A percentile compares a stretch with the other conserved stretches of the same genome.
Evolutionary conservation across 306 rosid species (phyloP).

Genomic region (Echinosophora koreensis): DNA sequence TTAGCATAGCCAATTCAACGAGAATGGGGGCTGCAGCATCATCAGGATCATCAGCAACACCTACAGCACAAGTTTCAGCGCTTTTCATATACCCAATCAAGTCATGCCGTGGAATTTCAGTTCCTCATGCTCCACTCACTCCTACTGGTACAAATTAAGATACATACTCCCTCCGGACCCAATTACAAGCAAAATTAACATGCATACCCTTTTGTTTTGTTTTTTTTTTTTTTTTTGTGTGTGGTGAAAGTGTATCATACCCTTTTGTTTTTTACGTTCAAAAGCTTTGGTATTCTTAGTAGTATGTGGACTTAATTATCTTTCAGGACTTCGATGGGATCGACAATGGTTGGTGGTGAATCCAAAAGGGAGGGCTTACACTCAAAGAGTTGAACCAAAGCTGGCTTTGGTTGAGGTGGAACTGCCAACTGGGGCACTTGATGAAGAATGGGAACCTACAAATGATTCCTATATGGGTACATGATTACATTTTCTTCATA

Average conservation of each 20-base stretch:
- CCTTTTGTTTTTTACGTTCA: neutral
- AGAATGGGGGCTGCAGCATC: constrained; percentile 35
- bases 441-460: constrained; percentile 66
- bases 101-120: constrained; percentile 90
- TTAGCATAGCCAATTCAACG: neutral
- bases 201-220: no score
- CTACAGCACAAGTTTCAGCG: constrained; percentile 55
- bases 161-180: no score
- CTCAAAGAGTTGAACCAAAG: constrained; percentile 89
- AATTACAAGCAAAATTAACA: no score
- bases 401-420: constrained; percentile 76
- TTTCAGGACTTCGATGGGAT: constrained; percentile 84
- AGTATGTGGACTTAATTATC: neutral
- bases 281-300: neutral
- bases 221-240: no score
- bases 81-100: constrained; percentile 80
- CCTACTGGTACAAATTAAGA: constrained; percentile 76
- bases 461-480: constrained; percentile 69
- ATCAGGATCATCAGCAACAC: constrained; percentile 18
- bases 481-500: neutral
- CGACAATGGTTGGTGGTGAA: constrained; percentile 89
- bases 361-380: constrained; percentile 74
- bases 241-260: no score
- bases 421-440: constrained; percentile 70
- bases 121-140: constrained; percentile 73